Evolutionary conservation across 352 stramenopile species (phyloP).

Genomic region (Phytophthora parvispora): DNA sequence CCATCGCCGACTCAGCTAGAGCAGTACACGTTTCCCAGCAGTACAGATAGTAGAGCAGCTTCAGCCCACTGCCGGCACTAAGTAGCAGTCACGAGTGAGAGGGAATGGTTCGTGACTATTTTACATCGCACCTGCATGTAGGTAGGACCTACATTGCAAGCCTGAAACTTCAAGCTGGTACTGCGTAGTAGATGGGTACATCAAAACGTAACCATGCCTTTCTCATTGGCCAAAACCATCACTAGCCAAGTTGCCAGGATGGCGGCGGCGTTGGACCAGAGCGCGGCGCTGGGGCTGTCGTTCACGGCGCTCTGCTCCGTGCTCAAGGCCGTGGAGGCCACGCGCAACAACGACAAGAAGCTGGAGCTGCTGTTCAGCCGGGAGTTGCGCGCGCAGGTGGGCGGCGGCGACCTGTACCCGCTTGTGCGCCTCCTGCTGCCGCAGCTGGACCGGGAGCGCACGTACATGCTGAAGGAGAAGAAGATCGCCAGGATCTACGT

Average conservation of each 20-base stretch:
- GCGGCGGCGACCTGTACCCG: slow-evolving; percentile 72
- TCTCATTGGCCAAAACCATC: slow-evolving; percentile 28
- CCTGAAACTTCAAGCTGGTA: too few relatives aligned
- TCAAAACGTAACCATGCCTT: background rate
- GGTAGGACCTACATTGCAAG: too few relatives aligned
- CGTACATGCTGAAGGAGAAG: slow-evolving; percentile 91
- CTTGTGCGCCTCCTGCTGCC: slow-evolving; percentile 81
- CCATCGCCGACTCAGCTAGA: too few relatives aligned
- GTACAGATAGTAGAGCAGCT: too few relatives aligned
- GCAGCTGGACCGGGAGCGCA: slow-evolving; percentile 86
- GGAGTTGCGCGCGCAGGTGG: slow-evolving; percentile 62
- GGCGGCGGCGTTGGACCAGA: slow-evolving; percentile 7
- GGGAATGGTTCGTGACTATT: too few relatives aligned
- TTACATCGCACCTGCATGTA: too few relatives aligned
- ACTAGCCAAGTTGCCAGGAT: slow-evolving; percentile 14
- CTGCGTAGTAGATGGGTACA: slow-evolving; percentile 11
- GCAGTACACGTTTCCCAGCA: too few relatives aligned
- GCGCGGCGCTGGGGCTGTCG: slow-evolving; percentile 53
- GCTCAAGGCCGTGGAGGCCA: slow-evolving; percentile 76
- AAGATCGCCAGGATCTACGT: slow-evolving; percentile 88
- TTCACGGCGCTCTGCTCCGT: slow-evolving; percentile 82
- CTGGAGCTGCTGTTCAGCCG: slow-evolving; percentile 82
- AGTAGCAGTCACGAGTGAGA: too few relatives aligned
- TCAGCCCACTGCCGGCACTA: too few relatives aligned
- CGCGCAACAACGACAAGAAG: slow-evolving; percentile 81